Base-by-base conservation (phyloP, 805 yeast species). In the Isabelozyma pseudorhagii region DNA sequence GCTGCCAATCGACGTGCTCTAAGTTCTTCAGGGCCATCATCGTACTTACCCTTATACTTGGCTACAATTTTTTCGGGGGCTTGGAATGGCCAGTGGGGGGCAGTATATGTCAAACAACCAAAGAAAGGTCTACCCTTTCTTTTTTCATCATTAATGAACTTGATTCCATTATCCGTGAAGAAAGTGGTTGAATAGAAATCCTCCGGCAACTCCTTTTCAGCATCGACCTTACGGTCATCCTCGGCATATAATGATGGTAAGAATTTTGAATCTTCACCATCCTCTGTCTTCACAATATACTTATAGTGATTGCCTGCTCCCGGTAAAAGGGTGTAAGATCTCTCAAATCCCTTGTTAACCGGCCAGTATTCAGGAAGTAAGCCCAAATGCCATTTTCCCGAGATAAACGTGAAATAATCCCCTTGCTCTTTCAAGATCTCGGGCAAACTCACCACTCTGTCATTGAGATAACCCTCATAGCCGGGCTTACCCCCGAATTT, bases 21-120 rank as follows among this genome's bases (percentile, higher is more conserved):
- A 39, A 80, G 60, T 6, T 54, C 71, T 17, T 66, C 72, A 2
- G 84, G 84, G 2, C 85, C 85, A 7, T 64, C 67, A 51, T 74
- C 75, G 54, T 79, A 77, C 7, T 62, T 52, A 4, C 82, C 81
- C 47, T 69, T 68, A 59, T 82, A 79, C 50, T 80, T 79, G 5
- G 62, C 71, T 46, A 80, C 68, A 7, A 68, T 58, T 5, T 76
- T 77, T 45, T 62, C 61, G 5, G 84, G 84, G 1, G 86, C 86
- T 61, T 82, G 86, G 56, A 74, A 72, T 9, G 87, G 87, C 86
- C 87, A 82, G 58, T 82, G 86, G 3, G 86, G 87, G 1, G 87
- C 86, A 4, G 85, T 80, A 55, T 79, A 81, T 6, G 85, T 82
- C 49, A 82, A 64, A 21, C 69, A 62, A 3, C 82, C 81, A 49